Base-by-base conservation (phyloP, 2,329 filamentous ascomycete species). In the Penicillium rolfsii region DNA sequence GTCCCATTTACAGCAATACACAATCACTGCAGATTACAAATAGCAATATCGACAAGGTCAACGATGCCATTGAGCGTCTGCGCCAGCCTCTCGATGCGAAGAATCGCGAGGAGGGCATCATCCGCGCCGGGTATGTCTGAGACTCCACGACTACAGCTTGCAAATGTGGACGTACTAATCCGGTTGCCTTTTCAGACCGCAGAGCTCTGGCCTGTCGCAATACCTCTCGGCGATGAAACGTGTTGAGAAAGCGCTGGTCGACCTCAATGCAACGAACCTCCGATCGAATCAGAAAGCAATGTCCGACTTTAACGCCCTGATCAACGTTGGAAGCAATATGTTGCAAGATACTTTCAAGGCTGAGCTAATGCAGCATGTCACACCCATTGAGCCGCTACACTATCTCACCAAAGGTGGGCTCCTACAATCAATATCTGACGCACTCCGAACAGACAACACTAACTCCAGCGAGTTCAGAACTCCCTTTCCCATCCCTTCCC, bases 61-160 rank as follows among this genome's bases (percentile, higher is more conserved):
- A 96, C 61, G 84, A 89, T 64, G 91, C 93, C 19, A 98, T 99
- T 68, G 93, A 97, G 64, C 88, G 89, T 64, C 84, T 98, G 43
- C 89, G 91, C 68, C 90, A 96, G 71, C 94, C 95, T n/a, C 87
- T 93, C 63, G 93, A 98, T 74, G 92, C 93, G 74, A 94, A 95
- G 73, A 92, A 90, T 68, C 88, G 91, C 64, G 95, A 99, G 76
- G 95, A 99, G 77, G 88, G 89, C 57, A 93, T 97, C 64, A 93
- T 99, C 71, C 88, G 92, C 57, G 87, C 88, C 66, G 93, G 92
- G 85, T 86, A 75, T 65, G 79, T 71, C 30, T 55, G 19, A 6
- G 4, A 4, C 7, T 11, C 11, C 24, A 1, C 22, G 41, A n/a
- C 1, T 11, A 12, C 50, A 33, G 5, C n/a, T 50, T 26, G 11